A percentile compares a stretch with the other conserved stretches of the same genome.
Evolutionary conservation across 1,284 basidiomycete genomes (phyloP).

Genomic region (Ustilago nuda): DNA sequence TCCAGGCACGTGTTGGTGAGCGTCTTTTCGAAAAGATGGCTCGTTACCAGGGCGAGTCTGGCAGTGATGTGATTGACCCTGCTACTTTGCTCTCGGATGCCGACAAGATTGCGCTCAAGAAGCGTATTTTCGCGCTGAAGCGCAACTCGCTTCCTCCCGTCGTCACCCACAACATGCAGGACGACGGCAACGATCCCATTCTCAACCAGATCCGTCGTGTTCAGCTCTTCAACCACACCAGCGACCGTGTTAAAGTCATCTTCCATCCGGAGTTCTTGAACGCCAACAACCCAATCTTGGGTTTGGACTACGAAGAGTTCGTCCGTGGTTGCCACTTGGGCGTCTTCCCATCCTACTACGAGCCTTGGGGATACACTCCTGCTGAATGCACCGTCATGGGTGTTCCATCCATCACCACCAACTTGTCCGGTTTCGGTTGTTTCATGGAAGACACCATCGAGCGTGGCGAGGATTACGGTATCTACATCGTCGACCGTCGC

Average conservation of each 20-base stretch:
- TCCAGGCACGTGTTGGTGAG: slow-evolving; percentile 90
- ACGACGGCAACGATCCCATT: slow-evolving; percentile 91
- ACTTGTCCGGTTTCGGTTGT: slow-evolving; percentile 95
- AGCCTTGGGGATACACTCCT: slow-evolving; percentile 86
- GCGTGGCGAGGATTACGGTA: slow-evolving; percentile 73
- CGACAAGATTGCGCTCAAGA: slow-evolving; percentile 94
- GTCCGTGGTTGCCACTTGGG: slow-evolving; percentile 96
- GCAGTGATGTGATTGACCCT: slow-evolving; percentile 60
- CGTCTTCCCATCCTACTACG: slow-evolving; percentile 94
- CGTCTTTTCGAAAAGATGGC: slow-evolving; percentile 93
- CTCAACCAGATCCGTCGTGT: slow-evolving; percentile 93
- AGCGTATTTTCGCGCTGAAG: slow-evolving; percentile 94
- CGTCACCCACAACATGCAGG: slow-evolving; percentile 97
- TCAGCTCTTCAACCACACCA: slow-evolving; percentile 84
- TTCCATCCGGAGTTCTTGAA: slow-evolving; percentile 99
- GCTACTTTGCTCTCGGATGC: slow-evolving; percentile 82
- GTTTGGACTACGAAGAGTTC: slow-evolving; percentile 98
- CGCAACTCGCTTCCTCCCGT: slow-evolving; percentile 91
- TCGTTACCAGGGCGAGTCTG: slow-evolving; percentile 78
- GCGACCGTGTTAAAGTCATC: slow-evolving; percentile 92
- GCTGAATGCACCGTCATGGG: slow-evolving; percentile 84
- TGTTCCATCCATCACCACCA: slow-evolving; percentile 95
- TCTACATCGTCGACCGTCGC: slow-evolving; percentile 92
- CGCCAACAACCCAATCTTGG: slow-evolving; percentile 95
- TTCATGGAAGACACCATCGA: slow-evolving; percentile 99